Base-by-base conservation (phyloP, 2,329 filamentous ascomycete species). In the Endocalyx cinctus region DNA sequence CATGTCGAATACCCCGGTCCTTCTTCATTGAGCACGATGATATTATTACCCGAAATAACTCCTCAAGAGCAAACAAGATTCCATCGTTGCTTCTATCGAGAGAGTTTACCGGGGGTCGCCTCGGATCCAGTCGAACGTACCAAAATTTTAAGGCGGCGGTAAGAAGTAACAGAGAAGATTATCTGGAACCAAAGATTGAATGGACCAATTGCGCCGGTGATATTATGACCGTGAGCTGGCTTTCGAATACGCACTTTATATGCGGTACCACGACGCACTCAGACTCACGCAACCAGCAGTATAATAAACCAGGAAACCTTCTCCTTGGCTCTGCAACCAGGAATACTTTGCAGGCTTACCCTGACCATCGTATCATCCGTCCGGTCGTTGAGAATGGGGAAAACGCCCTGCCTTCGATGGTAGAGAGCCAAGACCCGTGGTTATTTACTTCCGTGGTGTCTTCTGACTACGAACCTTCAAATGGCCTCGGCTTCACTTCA, bases 261-360 rank as follows among this genome's bases (percentile, higher is more conserved):
- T 79, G 75, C 41, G 78, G 78, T 20, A 76, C 77, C 0, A 78
- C 75, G 0, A 71, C 72, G 1, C 77, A 82, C 54, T 80, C 75
- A 1, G 78, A 82, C 44, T 58, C 63, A 0, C 72, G 77, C 26
- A 82, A 81, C 37, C 76, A 80, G 47, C 77, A 81, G 41, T 82
- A 82, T 48, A 82, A 82, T 45, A 79, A 75, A 43, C 69, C 73
- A 0, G 77, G 78, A 1, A 82, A 82, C 45, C 54, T 82, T 8
- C 57, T 77, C 1, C 54, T 82, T 2, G 77, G 73, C 6, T 78
- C 73, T 0, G 59, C 64, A 1, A 45, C 38, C 1, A 46, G 51
- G 2, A 64, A 68, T 1, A 66, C 60, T 0, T 50, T 82, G 2
- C 63, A 54, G 5, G 70, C 74, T 0, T 72, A 72, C 45, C 58